Base-by-base conservation (phyloP, 805 yeast genomes). In the Metschnikowia arizonensis region DNA sequence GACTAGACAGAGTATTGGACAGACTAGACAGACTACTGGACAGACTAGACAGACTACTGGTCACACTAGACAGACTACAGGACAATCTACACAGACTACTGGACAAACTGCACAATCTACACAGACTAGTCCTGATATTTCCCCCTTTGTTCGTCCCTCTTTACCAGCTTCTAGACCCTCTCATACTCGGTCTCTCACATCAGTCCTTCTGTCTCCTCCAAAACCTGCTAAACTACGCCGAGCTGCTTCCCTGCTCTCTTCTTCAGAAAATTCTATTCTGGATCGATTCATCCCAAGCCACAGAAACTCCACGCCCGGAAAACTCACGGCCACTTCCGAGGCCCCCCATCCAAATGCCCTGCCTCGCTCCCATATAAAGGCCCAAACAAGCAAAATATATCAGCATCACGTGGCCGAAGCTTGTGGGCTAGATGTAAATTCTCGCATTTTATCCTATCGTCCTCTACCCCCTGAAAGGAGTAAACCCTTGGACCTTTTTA, bases 401-500 rank as follows among this genome's bases (percentile, higher is more conserved):
- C 84, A 85, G 61, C 79, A 80, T 56, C 83, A 88, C 23, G 96
- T 91, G 1, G 98, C 97, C 0, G 85, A 85, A 59, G 98, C 97
- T 0, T 91, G 97, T 63, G 98, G 99, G 0, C 72, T 89, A 40
- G 83, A 85, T 47, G 78, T 86, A 57, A 84, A 88, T 50, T 84
- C 87, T 50, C 73, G 96, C 51, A 87, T 93, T 31, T 68, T 91
- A 47, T 89, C 88, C 56, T 91, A 85, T 64, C 84, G 87, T 62
- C 95, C 93, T n/a, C 66, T 76, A 17, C 88, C 96, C 8, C 97
- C 97, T 3, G 84, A 79, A 50, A 54, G 74, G 15, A 66, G 66
- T 54, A 62, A 63, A 40, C 65, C 65, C 15, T 50, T 66, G 45
- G 61, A 61, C 49, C 56, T 71, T 35, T 68, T 67, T 49, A 53